A percentile compares a stretch with the other conserved stretches of the same genome.
These are phyloP conservation scores for Chrysopogon serrulatus DNA, from an alignment of 176 grass and related monocot species.

Conservation along the genomic window DNA sequence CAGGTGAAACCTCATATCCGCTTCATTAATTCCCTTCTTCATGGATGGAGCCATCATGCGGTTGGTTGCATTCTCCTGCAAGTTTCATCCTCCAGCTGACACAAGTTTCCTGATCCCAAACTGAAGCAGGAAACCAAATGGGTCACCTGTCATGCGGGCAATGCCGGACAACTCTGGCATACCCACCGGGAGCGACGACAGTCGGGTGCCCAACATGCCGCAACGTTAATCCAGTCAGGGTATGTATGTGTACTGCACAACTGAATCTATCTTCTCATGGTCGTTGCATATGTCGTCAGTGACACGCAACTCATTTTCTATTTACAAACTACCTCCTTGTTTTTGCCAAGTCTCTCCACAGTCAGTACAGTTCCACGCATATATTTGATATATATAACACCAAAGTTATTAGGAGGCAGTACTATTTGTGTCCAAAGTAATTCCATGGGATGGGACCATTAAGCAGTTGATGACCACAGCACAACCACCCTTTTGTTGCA, in stretches of 20 bases:
- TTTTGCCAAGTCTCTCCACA: not conserved
- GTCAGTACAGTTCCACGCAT: not conserved
- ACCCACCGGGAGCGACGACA: conserved; percentile 39
- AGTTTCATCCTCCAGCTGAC: not conserved
- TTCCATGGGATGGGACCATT: not conserved
- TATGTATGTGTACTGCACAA: conserved; percentile 15
- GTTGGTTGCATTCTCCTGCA: not conserved
- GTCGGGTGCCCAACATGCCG: conserved; percentile 45
- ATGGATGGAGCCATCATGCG: no score
- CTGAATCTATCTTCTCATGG: not conserved
- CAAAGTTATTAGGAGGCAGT: not conserved
- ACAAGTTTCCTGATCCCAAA: not conserved
- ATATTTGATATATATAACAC: not conserved
- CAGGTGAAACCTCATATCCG: conserved; percentile 22
- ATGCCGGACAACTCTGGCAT: conserved; percentile 41
- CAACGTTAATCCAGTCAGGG: conserved; percentile 35
- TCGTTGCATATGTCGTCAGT: not conserved
- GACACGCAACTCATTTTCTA: not conserved
- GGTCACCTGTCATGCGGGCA: conserved; percentile 43
- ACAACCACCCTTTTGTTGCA: not conserved
- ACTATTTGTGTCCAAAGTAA: not conserved
- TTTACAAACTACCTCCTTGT: not conserved
- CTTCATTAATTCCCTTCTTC: no score
- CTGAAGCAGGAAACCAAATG: conserved; percentile 29
- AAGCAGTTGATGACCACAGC: not conserved